phyloP scores from a whole-genome alignment of 2,329 filamentous ascomycete genomes.

The Dryadomyces quercivorus region DNA sequence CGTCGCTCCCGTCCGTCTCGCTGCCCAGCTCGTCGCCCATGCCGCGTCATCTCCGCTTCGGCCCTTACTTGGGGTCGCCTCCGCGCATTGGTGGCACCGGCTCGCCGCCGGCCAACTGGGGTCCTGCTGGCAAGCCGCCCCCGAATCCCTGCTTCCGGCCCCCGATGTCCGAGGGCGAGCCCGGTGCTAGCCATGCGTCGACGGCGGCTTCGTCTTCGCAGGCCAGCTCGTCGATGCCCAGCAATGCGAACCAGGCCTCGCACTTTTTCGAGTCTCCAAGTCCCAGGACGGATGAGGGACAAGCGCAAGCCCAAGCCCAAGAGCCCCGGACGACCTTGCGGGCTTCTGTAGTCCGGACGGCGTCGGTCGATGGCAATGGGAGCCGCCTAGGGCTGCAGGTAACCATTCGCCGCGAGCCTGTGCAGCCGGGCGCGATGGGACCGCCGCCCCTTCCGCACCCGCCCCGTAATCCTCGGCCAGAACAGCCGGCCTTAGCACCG shows the following conservation, averaged over 20 bases:
- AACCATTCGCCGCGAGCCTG: no score
- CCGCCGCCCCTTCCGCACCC: no score
- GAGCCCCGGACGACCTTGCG: no score
- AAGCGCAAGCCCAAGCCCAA: no score
- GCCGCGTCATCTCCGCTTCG: neutral
- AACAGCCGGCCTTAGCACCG: neutral
- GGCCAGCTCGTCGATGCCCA: neutral
- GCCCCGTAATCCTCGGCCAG: no score
- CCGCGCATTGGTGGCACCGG: slow-evolving; percentile 1
- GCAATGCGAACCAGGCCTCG: neutral
- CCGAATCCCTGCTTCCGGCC: slow-evolving; percentile 5
- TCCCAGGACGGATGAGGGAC: neutral
- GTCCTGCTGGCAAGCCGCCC: slow-evolving; percentile 5
- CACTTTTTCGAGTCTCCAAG: neutral
- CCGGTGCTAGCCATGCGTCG: no score
- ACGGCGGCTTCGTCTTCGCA: neutral
- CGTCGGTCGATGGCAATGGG: no score
- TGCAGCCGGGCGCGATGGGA: no score
- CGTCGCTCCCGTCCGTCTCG: neutral
- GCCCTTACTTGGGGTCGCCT: slow-evolving; percentile 2
- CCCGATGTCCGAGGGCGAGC: neutral
- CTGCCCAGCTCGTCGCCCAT: neutral
- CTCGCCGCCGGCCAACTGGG: slow-evolving; percentile 7
- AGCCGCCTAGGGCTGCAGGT: no score
- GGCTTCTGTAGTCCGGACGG: no score